Base-by-base conservation (phyloP, 2,329 filamentous ascomycete species). In the Xylariaceae sp. region DNA sequence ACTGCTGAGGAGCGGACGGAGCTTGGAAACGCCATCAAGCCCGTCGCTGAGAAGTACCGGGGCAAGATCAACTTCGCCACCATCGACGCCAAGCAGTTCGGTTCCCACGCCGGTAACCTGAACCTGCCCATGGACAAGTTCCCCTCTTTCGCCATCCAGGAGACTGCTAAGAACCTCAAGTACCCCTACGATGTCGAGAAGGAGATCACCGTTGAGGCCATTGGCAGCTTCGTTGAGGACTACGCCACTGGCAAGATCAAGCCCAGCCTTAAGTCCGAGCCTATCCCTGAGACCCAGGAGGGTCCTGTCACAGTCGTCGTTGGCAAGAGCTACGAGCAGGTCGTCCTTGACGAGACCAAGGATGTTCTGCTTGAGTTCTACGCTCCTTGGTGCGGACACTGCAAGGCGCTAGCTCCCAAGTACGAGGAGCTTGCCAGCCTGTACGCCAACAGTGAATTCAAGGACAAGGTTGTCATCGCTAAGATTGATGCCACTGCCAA, bases 371-470 rank as follows among this genome's bases (percentile, higher is more conserved):
- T 99, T 65, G 94, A 99, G 82, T 97, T 96, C 82, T 99, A 99
- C 80, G 94, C 94, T 61, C 94, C 94, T 65, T 99, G 94, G 94
- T 99, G 94, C 76, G 94, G 94, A 69, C 94, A 99, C 86, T 99
- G 94, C 90, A 97, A 97, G 86, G 92, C 86, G 76, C 88, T 99
- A 64, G 93, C 94, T 59, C 94, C 94, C 71, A 88, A 96, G 77
- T 99, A 97, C 77, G 94, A 99, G 65, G 90, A 97, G 76, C 89
- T 99, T 61, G 94, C 85, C 58, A 76, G 82, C 61, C 81, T 86
- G 61, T 97, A 91, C 79, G 81, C 85, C 84, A 76, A 85, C 85
- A 81, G 88, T 80, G 87, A 89, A 68, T 88, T 87, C 78, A 89
- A 89, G 76, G 82, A 87, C 79, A 87, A 91, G 78, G 89, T 99